phyloP scores from a whole-genome alignment of 129 eudicot species.

The Cynara cardunculus region DNA sequence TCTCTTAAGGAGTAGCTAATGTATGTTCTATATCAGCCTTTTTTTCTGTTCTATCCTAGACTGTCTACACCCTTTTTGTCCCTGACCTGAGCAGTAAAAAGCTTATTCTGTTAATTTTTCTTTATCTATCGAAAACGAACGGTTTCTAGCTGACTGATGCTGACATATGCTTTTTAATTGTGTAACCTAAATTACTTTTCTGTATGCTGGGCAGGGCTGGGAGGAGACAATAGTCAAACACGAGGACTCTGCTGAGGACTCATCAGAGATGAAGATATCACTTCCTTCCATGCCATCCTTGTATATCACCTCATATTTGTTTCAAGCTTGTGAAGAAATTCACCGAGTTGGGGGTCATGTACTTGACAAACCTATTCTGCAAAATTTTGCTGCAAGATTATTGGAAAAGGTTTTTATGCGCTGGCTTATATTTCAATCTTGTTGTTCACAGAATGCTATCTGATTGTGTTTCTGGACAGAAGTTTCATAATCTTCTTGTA shows the following conservation, averaged over 20 bases:
- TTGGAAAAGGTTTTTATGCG: slow-evolving; percentile 66
- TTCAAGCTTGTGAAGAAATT: slow-evolving; percentile 91
- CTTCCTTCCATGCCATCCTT: slow-evolving; percentile 94
- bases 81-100: neutral
- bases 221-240: slow-evolving; percentile 87
- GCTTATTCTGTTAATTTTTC: neutral
- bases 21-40: neutral
- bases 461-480: neutral
- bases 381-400: slow-evolving; percentile 68
- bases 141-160: neutral
- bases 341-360: slow-evolving; percentile 95
- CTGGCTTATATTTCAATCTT: neutral
- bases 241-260: slow-evolving; percentile 63
- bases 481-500: neutral
- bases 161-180: neutral
- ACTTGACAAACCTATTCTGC: slow-evolving; percentile 73
- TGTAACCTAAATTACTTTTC: neutral
- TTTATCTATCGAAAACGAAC: neutral
- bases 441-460: neutral
- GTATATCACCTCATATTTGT: slow-evolving; percentile 68
- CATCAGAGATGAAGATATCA: slow-evolving; percentile 80
- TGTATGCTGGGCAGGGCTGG: slow-evolving; percentile 69
- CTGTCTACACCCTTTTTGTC: neutral
- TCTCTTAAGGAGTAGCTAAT: neutral
- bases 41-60: neutral